Percentiles rank a stretch among this genome's conserved stretches.
phyloP scores from a whole-genome alignment of 192 early-diverging fungal species.

The Phycomyces blakesleeanus region DNA sequence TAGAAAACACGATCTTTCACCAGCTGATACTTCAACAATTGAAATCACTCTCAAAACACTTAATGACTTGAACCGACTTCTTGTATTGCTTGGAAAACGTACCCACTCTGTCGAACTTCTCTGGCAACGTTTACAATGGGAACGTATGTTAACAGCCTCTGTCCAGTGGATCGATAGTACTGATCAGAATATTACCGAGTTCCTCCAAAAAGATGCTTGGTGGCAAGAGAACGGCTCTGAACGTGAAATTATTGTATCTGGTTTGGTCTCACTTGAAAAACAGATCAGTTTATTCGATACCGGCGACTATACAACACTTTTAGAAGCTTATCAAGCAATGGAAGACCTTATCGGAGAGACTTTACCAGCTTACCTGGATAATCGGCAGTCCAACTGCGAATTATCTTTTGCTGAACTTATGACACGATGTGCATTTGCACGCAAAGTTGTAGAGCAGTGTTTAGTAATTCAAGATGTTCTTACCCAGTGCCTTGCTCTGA shows the following conservation, averaged over 20 bases:
- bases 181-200: conserved; percentile 21
- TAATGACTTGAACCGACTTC: conserved; percentile 33
- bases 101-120: conserved; percentile 23
- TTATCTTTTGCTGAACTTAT: conserved; percentile 27
- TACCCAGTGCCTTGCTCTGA: conserved; percentile 16
- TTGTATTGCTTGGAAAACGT: conserved; percentile 27
- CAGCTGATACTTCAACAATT: conserved; percentile 45
- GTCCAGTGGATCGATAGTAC: conserved; percentile 17
- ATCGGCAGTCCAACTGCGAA: conserved; percentile 35
- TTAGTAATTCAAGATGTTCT: conserved; percentile 33
- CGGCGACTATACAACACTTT: conserved; percentile 19
- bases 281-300: conserved; percentile 31
- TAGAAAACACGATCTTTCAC: conserved; percentile 20
- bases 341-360: conserved; percentile 17
- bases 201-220: conserved; percentile 21
- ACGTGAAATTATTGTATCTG: conserved; percentile 18
- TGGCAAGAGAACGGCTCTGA: conserved; percentile 7
- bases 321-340: conserved; percentile 38
- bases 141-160: conserved; percentile 23
- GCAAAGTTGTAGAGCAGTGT: conserved; percentile 37
- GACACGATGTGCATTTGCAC: conserved; percentile 26
- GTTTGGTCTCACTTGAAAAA: conserved; percentile 23
- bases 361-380: conserved; percentile 33
- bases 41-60: conserved; percentile 42
- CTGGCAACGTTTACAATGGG: conserved; percentile 37